Percentiles rank a stretch among this genome's conserved stretches.
phyloP scores from a whole-genome alignment of 2,329 filamentous ascomycete species.

The Cercospora janseana region DNA sequence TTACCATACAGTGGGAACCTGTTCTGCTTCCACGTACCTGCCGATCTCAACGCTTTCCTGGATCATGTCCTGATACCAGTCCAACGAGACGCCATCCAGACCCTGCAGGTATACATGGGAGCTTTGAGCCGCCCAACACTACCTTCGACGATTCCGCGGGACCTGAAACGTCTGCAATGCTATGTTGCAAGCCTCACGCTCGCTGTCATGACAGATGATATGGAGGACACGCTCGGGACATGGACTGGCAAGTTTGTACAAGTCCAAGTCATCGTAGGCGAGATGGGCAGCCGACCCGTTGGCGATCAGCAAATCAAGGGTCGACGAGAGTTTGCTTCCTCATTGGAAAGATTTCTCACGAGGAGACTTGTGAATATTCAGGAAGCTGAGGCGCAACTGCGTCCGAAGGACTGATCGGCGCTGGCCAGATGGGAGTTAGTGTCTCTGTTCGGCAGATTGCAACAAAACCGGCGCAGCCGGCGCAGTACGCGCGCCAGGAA shows the following conservation, averaged over 20 bases:
- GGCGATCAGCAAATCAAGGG: not conserved
- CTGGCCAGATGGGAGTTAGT: no score
- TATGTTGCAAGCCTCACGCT: conserved; percentile 7
- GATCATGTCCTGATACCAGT: conserved; percentile 11
- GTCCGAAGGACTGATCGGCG: no score
- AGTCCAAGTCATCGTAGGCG: conserved; percentile 15
- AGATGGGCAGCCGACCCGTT: not conserved
- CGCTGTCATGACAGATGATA: conserved; percentile 4
- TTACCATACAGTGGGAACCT: conserved; percentile 20
- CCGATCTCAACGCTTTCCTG: conserved; percentile 19
- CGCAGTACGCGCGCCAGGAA: no score
- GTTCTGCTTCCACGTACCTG: conserved; percentile 17
- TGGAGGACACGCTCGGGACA: conserved; percentile 6
- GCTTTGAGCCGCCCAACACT: conserved; percentile 16
- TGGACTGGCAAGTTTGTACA: conserved; percentile 13
- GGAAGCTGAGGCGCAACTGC: no score
- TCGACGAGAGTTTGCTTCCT: not conserved
- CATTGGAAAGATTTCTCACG: not conserved
- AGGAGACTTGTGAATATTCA: no score
- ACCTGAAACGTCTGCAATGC: conserved; percentile 14
- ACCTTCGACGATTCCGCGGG: conserved; percentile 7
- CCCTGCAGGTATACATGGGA: conserved; percentile 15
- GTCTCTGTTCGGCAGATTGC: no score
- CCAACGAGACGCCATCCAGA: conserved; percentile 16
- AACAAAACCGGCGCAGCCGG: no score